Percentiles rank a stretch among this genome's conserved stretches.
Evolutionary conservation across 2,329 filamentous ascomycete species (phyloP).

Genomic region (Endoconidiophora laricicola): DNA sequence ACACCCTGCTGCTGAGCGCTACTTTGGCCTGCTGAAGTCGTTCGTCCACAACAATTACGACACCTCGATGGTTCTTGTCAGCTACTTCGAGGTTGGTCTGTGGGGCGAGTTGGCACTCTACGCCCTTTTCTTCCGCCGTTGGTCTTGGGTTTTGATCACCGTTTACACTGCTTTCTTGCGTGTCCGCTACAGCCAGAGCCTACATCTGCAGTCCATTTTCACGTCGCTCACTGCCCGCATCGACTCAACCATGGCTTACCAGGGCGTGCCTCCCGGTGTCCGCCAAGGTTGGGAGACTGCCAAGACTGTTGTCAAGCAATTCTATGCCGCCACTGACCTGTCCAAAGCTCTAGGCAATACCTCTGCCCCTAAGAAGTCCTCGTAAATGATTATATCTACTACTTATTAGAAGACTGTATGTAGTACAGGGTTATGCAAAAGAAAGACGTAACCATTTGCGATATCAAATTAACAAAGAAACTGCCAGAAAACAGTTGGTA

Average conservation of each 20-base stretch:
- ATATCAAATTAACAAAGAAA: too few species aligned
- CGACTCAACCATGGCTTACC: conserved; percentile 68
- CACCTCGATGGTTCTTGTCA: conserved; percentile 82
- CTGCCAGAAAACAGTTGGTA: too few species aligned
- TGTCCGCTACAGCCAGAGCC: conserved; percentile 76
- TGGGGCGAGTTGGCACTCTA: conserved; percentile 71
- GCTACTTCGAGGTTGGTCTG: conserved; percentile 70
- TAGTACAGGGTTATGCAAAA: background rate
- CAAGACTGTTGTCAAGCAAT: conserved; percentile 58
- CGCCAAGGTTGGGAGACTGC: conserved; percentile 65
- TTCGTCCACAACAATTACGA: conserved; percentile 99
- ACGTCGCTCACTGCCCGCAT: conserved; percentile 54
- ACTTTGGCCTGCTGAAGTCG: conserved; percentile 58
- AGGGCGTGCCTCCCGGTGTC: conserved; percentile 67
- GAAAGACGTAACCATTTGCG: background rate
- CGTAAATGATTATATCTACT: conserved; percentile 8
- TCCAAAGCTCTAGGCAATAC: conserved; percentile 8
- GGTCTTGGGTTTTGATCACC: conserved; percentile 73
- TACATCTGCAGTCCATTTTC: conserved; percentile 77
- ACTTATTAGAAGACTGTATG: background rate
- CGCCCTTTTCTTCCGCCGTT: conserved; percentile 73
- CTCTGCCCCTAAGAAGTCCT: conserved; percentile 38
- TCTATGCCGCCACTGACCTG: conserved; percentile 48
- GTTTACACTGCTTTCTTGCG: conserved; percentile 89
- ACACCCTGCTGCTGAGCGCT: conserved; percentile 19